Conservation (phyloP, 805 yeast species). For the Candida golubevii region DNA sequence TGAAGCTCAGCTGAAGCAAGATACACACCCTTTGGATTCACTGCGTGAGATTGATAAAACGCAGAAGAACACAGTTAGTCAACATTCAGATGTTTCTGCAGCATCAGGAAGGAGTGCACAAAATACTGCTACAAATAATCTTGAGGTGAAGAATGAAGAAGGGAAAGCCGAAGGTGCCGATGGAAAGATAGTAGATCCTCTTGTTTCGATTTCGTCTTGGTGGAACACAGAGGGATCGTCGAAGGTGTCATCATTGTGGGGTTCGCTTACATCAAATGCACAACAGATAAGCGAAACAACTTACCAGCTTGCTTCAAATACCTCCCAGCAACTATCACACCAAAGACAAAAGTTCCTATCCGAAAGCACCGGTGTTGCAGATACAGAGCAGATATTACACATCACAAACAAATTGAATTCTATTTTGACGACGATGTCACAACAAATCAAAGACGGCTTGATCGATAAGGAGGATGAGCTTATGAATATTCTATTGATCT, state of each 20-base stretch:
- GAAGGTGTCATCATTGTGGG: conserved; percentile 66
- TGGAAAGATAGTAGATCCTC: conserved; percentile 43
- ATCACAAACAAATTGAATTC: conserved; percentile 29
- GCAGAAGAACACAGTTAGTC: not conserved
- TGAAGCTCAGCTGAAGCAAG: not conserved
- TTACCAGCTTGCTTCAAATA: conserved; percentile 44
- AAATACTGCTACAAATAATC: not conserved
- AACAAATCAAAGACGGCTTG: conserved; percentile 47
- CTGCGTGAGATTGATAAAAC: not conserved
- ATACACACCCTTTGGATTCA: too few species aligned
- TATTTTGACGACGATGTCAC: conserved; percentile 35
- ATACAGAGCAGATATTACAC: conserved; percentile 27
- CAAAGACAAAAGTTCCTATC: conserved; percentile 35
- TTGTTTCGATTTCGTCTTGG: conserved; percentile 66
- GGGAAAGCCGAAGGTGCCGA: not conserved
- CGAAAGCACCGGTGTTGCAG: conserved; percentile 19
- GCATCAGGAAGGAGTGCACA: not conserved
- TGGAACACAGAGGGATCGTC: conserved; percentile 68
- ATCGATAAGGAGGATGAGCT: conserved; percentile 51
- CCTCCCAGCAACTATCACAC: conserved; percentile 38
- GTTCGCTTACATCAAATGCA: conserved; percentile 54
- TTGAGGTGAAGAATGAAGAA: not conserved
- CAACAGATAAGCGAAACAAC: conserved; percentile 47
- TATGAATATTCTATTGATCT: conserved; percentile 46
- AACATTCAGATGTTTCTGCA: not conserved